Evolutionary conservation across 2,329 filamentous ascomycete genomes (phyloP).

Genomic region (Paraphaeosphaeria sporulosa): DNA sequence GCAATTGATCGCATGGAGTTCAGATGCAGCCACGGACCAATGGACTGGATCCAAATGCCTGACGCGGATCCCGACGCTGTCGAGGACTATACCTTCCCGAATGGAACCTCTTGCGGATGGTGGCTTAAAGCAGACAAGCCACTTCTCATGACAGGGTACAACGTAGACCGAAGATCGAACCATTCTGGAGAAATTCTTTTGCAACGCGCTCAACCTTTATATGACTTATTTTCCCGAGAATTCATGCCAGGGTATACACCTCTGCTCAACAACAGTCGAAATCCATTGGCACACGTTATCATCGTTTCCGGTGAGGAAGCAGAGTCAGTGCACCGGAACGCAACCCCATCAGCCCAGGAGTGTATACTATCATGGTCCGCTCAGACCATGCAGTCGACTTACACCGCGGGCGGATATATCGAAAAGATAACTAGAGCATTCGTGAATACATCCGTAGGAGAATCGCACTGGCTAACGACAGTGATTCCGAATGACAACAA

Average conservation of each 20-base stretch:
- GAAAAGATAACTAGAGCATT: slow-evolving; percentile 17
- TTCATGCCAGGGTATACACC: slow-evolving; percentile 14
- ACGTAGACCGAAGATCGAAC: neutral
- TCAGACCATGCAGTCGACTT: slow-evolving; percentile 19
- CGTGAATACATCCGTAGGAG: slow-evolving; percentile 9
- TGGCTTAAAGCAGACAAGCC: slow-evolving; percentile 13
- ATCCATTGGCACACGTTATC: slow-evolving; percentile 12
- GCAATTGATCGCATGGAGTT: slow-evolving; percentile 8
- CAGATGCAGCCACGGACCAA: neutral
- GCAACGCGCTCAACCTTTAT: slow-evolving; percentile 15
- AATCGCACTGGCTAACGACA: slow-evolving; percentile 16
- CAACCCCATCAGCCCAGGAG: slow-evolving; percentile 18
- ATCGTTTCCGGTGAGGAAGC: neutral
- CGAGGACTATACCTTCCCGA: neutral
- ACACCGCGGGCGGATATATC: slow-evolving; percentile 15
- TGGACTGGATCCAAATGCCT: slow-evolving; percentile 19
- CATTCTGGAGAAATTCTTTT: slow-evolving; percentile 13
- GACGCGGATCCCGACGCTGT: neutral
- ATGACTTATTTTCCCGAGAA: slow-evolving; percentile 13
- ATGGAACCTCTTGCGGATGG: slow-evolving; percentile 18
- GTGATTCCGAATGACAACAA: slow-evolving; percentile 4
- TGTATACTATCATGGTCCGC: slow-evolving; percentile 22
- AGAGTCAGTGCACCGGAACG: slow-evolving; percentile 10
- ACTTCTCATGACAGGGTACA: slow-evolving; percentile 20
- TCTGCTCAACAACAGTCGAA: slow-evolving; percentile 19